A percentile compares a stretch with the other conserved stretches of the same genome.
Evolutionary conservation across 1,284 basidiomycete genomes (phyloP).

Genomic region (Trichosporon ovoides): DNA sequence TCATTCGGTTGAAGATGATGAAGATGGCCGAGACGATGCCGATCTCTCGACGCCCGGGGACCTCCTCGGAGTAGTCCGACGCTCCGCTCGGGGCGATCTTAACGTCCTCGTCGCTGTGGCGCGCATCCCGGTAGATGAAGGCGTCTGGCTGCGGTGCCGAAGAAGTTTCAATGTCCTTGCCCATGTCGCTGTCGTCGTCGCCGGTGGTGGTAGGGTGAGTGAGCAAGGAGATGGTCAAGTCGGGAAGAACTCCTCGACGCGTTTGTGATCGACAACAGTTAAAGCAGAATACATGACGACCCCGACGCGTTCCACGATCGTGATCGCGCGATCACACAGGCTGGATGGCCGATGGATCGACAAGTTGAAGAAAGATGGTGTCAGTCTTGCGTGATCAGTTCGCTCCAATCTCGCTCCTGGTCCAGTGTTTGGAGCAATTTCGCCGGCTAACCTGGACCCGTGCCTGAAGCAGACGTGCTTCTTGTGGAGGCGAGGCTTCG

Average conservation of each 20-base stretch:
- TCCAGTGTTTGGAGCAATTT: too few species aligned
- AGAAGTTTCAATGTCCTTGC: not conserved
- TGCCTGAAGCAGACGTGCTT: not conserved
- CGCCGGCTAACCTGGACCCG: too few species aligned
- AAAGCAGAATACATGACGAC: not conserved
- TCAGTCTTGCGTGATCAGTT: constrained; percentile 2
- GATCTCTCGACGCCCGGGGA: constrained; percentile 11
- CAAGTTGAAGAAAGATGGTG: constrained; percentile 1
- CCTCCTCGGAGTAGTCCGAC: not conserved
- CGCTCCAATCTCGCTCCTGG: too few species aligned
- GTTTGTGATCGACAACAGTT: not conserved
- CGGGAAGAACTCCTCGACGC: not conserved
- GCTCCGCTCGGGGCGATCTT: not conserved
- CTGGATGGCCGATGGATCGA: not conserved
- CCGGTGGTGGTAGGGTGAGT: not conserved
- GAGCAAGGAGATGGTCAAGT: not conserved
- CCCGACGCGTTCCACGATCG: not conserved
- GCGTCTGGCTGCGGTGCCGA: not conserved
- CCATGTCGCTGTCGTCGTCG: too few species aligned
- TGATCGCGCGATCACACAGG: constrained; percentile 2
- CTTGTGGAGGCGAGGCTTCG: too few species aligned
- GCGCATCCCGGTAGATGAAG: not conserved
- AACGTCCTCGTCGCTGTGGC: not conserved
- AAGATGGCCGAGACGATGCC: constrained; percentile 12
- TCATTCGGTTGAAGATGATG: constrained; percentile 19